These are phyloP conservation scores for Botrytis tulipae DNA, from an alignment of 2,329 filamentous ascomycete genomes.

Conservation along the genomic window DNA sequence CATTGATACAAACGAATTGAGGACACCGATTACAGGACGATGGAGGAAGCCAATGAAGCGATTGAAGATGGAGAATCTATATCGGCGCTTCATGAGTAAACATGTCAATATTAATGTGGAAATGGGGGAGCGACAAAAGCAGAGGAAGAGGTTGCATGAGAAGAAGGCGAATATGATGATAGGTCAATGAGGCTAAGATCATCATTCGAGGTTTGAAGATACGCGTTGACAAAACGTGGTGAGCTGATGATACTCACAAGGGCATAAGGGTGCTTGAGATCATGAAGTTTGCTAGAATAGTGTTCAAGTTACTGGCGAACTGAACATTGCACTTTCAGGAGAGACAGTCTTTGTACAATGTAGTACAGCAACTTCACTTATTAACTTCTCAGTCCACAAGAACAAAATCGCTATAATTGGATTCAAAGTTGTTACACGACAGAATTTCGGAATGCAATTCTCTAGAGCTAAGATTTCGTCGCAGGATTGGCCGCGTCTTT, in stretches of 20 bases:
- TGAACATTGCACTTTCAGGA: background rate
- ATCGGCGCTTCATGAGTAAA: constrained; percentile 24
- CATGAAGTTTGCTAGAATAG: background rate
- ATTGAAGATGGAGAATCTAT: constrained; percentile 28
- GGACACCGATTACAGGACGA: constrained; percentile 30
- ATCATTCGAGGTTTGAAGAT: background rate
- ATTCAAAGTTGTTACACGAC: background rate
- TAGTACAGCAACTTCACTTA: background rate
- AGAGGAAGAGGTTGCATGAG: constrained; percentile 28
- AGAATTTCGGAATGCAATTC: background rate
- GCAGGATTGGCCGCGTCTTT: background rate
- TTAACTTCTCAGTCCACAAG: too few species aligned
- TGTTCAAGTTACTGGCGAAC: background rate
- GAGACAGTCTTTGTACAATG: background rate
- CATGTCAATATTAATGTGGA: constrained; percentile 34
- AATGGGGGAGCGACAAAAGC: constrained; percentile 28
- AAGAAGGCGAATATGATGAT: constrained; percentile 12
- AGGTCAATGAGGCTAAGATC: background rate
- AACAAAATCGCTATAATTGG: background rate
- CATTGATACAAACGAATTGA: constrained; percentile 31
- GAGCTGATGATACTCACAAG: background rate
- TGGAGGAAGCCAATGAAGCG: constrained; percentile 26
- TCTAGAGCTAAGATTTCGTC: background rate
- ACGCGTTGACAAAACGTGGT: background rate
- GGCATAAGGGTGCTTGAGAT: background rate